Evolutionary conservation across 345 rosid species (phyloP), one percentile per base, ranked within the genome.

Genomic region (Ricinus communis): DNA sequence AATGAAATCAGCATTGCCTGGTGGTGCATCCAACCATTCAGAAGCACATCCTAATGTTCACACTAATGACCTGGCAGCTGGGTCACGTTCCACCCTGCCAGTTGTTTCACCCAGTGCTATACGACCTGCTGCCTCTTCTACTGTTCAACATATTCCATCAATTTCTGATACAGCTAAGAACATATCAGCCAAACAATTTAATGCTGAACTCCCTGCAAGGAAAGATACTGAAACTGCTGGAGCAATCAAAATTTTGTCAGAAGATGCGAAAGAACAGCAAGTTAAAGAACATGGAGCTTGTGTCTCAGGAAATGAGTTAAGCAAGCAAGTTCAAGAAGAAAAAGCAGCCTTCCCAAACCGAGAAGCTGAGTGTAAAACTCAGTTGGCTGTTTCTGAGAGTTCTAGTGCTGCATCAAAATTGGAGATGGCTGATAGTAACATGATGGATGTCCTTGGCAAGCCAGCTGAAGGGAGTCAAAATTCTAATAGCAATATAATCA

Each of bases 21-120:
- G 80, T 62, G 60, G 76, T 74, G 41, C 82, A 66, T 65, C 84
- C 64, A 55, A 28, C 13, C 82, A 84, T 46, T 73, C 52, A 25
- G 82, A 84, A 64, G 80, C 77, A 71, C 70, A 70, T 66, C 69
- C 86, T 16, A 82, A 61, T 52, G 82, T 77, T 57, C 75, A 55
- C 70, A 68, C 72, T 65, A 45, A 78, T 45, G 72, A 75, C 49
- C 9, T 30, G 41, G 57, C 84, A 18, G 68, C 80, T 77, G 77
- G 69, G 13, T 41, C 83, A 70, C 73, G 59, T 46, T 53, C 84
- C 47, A 64, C 68, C 55, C 70, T 60, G 69, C 73, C 85, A 43
- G 47, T 74, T 62, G 65, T 19, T 64, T 68, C 81, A 56, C 52
- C 85, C 53, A 62, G 73, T 65, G 56, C 53, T n/a, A 24, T 36